Evolutionary conservation across 2,329 filamentous ascomycete species (phyloP).

Genomic region (Nemania abortiva): DNA sequence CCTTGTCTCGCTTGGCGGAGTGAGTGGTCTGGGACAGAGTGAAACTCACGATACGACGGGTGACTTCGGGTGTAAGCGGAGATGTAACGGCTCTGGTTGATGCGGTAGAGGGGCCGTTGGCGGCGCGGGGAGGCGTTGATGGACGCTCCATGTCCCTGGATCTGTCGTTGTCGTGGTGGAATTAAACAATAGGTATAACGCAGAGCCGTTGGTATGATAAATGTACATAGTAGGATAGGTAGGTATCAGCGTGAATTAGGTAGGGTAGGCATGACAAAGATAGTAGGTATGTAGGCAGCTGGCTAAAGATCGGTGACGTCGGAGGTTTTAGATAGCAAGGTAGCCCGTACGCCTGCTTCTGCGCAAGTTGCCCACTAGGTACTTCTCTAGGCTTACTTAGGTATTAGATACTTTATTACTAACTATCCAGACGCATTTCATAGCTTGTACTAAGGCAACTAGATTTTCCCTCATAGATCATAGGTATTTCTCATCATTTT

Average conservation of each 20-base stretch:
- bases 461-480: too few relatives aligned
- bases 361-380: conserved; percentile 1
- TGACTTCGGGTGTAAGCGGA: conserved; percentile 67
- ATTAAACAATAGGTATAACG: neutral
- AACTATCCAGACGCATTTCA: neutral
- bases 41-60: conserved; percentile 65
- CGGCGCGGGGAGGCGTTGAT: conserved; percentile 58
- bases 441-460: neutral
- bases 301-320: conserved; percentile 45
- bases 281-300: conserved; percentile 19
- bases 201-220: neutral
- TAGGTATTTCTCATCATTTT: too few relatives aligned
- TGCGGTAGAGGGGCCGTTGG: conserved; percentile 46
- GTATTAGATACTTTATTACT: neutral
- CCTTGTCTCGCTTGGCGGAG: too few relatives aligned
- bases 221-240: neutral
- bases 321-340: conserved; percentile 35
- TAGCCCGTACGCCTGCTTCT: neutral
- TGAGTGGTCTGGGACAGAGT: neutral
- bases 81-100: conserved; percentile 50
- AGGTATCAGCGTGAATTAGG: neutral
- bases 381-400: neutral
- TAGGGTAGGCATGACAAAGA: conserved; percentile 13
- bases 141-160: conserved; percentile 60
- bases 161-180: neutral